phyloP scores from a whole-genome alignment of 1,139 yeast genomes.

The Yamadazyma oceani region DNA sequence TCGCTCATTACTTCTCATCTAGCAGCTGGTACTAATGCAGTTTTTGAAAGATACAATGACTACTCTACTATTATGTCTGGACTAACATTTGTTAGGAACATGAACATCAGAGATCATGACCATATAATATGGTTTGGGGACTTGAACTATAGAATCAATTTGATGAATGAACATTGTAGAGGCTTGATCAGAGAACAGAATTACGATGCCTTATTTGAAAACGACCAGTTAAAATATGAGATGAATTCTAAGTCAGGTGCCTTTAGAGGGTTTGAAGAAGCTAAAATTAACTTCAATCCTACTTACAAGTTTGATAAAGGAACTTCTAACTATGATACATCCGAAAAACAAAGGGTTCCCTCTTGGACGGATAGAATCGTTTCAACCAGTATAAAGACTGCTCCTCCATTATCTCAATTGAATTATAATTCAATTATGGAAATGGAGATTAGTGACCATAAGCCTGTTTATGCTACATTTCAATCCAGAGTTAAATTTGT shows the following conservation, averaged over 20 bases:
- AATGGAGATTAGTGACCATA: slow-evolving; percentile 79
- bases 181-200: slow-evolving; percentile 46
- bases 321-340: slow-evolving; percentile 77
- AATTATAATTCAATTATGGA: slow-evolving; percentile 59
- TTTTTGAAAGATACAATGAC: slow-evolving; percentile 85
- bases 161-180: slow-evolving; percentile 77
- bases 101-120: slow-evolving; percentile 76
- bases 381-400: slow-evolving; percentile 42
- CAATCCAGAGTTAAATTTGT: slow-evolving; percentile 62
- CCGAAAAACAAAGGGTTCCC: slow-evolving; percentile 90
- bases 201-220: slow-evolving; percentile 56
- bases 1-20: slow-evolving; percentile 89
- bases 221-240: slow-evolving; percentile 82
- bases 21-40: slow-evolving; percentile 88
- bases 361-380: slow-evolving; percentile 96
- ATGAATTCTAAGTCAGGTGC: slow-evolving; percentile 70
- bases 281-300: slow-evolving; percentile 76
- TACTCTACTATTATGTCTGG: slow-evolving; percentile 80
- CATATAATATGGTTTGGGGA: slow-evolving; percentile 94
- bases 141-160: slow-evolving; percentile 79
- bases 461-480: slow-evolving; percentile 84
- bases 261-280: slow-evolving; percentile 83
- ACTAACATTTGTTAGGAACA: slow-evolving; percentile 71
- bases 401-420: slow-evolving; percentile 52
- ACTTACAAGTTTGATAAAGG: slow-evolving; percentile 95